phyloP scores from a whole-genome alignment of 2,329 filamentous ascomycete genomes.

The Diaporthe sp. region DNA sequence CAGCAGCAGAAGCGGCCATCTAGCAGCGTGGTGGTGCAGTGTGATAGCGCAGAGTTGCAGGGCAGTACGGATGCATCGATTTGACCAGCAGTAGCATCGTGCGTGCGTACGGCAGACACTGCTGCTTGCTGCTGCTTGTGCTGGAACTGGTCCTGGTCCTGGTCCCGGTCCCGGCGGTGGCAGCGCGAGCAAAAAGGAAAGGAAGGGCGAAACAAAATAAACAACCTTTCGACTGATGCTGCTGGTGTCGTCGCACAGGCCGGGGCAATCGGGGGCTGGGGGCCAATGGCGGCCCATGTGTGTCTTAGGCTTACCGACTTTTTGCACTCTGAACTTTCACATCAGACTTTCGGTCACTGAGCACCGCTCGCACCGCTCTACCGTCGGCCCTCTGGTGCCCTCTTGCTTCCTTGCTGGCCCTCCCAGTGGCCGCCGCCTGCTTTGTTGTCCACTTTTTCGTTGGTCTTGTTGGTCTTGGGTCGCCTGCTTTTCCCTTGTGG shows the following conservation, averaged over 20 bases:
- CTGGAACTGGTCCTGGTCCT: no score
- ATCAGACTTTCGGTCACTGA: constrained; percentile 32
- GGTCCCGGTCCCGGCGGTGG: no score
- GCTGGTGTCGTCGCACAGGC: constrained; percentile 20
- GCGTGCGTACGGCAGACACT: neutral
- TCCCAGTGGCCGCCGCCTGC: neutral
- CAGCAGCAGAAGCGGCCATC: neutral
- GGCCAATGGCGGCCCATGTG: constrained; percentile 28
- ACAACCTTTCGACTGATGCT: constrained; percentile 27
- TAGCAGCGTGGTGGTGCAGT: constrained; percentile 22
- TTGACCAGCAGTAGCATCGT: constrained; percentile 4
- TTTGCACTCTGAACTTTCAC: neutral
- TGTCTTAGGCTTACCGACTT: constrained; percentile 30
- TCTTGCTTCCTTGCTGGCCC: neutral
- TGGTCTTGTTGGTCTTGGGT: constrained; percentile 8
- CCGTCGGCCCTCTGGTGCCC: neutral
- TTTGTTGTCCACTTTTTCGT: constrained; percentile 17
- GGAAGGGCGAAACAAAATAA: constrained; percentile 22
- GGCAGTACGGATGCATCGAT: neutral
- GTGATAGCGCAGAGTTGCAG: constrained; percentile 24
- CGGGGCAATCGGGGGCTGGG: neutral
- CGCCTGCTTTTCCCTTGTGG: constrained; percentile 6
- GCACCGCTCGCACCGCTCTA: neutral
- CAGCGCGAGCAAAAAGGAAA: no score
- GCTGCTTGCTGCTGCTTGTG: neutral